These are phyloP conservation scores for Brassica juncea DNA, from an alignment of 345 rosid genomes.

Conservation along the genomic window DNA sequence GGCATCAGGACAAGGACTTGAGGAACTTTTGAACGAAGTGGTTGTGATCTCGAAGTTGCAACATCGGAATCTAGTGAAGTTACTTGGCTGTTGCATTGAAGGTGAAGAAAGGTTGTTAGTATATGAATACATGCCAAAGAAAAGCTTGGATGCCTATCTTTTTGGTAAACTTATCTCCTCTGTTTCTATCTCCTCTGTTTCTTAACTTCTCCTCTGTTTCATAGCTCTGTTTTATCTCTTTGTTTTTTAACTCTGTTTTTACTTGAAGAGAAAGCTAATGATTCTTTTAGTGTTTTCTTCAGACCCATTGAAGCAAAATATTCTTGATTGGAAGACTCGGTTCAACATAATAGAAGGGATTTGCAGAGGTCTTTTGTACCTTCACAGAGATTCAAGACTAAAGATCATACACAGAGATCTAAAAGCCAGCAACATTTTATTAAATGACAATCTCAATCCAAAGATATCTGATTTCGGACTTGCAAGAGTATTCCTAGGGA, in stretches of 20 bases:
- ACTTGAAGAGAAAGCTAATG: not conserved
- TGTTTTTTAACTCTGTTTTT: not conserved
- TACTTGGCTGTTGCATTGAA: conserved; percentile 61
- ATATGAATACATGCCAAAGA: conserved; percentile 54
- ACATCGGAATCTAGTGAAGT: conserved; percentile 62
- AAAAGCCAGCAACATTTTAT: conserved; percentile 52
- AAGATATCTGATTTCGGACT: conserved; percentile 56
- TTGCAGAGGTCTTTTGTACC: conserved; percentile 50
- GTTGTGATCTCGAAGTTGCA: conserved; percentile 60
- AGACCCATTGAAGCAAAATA: conserved; percentile 36
- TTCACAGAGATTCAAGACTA: conserved; percentile 56
- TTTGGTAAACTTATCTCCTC: conserved; percentile 41
- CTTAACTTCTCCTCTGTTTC: not conserved
- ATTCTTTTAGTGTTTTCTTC: not conserved
- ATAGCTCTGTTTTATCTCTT: too few species aligned
- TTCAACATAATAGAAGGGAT: conserved; percentile 53
- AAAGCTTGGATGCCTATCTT: conserved; percentile 47
- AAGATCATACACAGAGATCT: conserved; percentile 56
- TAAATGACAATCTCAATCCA: conserved; percentile 52
- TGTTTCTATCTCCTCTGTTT: conserved; percentile 15
- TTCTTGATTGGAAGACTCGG: conserved; percentile 47
- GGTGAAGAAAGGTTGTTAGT: conserved; percentile 58
- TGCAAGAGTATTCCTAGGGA: conserved; percentile 45
- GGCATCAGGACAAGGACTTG: conserved; percentile 60
- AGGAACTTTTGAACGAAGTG: conserved; percentile 63